Percentiles rank a stretch among this genome's conserved stretches.
Conservation (phyloP, 192 early-diverging fungal species). For the Geranomyces michiganensis region DNA sequence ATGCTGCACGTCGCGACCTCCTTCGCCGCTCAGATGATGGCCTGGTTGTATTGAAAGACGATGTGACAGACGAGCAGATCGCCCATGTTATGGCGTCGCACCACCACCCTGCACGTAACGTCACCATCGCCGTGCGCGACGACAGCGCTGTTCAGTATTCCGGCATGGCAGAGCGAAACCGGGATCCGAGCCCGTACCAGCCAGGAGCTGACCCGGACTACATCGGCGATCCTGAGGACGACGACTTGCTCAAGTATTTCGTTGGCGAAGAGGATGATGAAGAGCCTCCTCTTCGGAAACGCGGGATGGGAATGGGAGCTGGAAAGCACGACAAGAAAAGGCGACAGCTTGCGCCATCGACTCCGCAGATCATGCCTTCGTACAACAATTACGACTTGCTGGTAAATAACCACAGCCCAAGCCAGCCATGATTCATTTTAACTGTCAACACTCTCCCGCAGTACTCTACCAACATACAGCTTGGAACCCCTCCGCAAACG, state of each 20-base stretch:
- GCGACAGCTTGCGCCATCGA: constrained; percentile 5
- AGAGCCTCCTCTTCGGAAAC: not conserved
- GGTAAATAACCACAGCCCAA: constrained; percentile 11
- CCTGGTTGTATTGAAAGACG: not conserved
- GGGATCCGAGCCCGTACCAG: not conserved
- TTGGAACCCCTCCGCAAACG: constrained; percentile 23
- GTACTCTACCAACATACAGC: constrained; percentile 28
- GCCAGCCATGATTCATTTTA: not conserved
- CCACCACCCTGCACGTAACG: not conserved
- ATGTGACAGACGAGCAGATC: constrained; percentile 23
- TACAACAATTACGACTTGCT: constrained; percentile 22
- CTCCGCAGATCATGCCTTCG: not conserved
- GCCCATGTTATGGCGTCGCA: constrained; percentile 11
- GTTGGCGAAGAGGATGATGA: constrained; percentile 28
- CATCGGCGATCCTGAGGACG: constrained; percentile 24
- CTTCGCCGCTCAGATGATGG: constrained; percentile 18
- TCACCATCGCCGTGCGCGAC: not conserved
- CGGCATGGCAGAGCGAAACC: not conserved
- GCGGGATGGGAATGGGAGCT: constrained; percentile 13
- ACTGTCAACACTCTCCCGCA: not conserved
- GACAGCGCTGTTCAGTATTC: not conserved
- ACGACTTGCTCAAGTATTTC: constrained; percentile 27
- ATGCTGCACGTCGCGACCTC: constrained; percentile 1
- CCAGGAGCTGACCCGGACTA: constrained; percentile 26
- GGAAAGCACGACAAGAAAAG: constrained; percentile 15